Evolutionary conservation across 148 eudicot species (phyloP), one percentile per base, ranked within the genome.

Genomic region (Fagopyrum esculentum): DNA sequence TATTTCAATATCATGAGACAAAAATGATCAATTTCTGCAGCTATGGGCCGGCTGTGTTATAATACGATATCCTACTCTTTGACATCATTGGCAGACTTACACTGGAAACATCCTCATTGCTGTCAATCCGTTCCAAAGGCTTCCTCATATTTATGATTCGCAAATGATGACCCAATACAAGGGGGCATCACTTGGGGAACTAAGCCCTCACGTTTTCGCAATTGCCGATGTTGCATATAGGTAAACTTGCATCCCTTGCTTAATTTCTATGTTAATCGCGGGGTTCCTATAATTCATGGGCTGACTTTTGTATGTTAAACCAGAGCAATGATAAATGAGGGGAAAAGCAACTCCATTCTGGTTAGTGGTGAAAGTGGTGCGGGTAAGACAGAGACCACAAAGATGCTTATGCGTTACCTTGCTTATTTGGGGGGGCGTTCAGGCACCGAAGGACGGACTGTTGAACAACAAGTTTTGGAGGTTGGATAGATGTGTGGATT

Each of bases 301-400:
- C 47, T 43, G 46, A 17, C 49, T 2, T 68, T 35, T 5, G 5
- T 45, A 16, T 70, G 52, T 30, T 70, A 7, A 70, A 70, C 69
- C 80, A 93, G 98, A 90, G 94, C 85, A 69, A 93, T 93, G 98
- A 74, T 88, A 55, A 89, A 89, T 81, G 95, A 91, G 77, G 91
- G 89, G 1, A 89, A 84, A 84, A 89, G 97, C 81, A 93, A 91
- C 80, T 82, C 98, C 55, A 93, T 93, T 68, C 77, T 93, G 72
- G 98, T 93, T 64, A 93, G 98, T 80, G 98, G 98, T 69, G 98
- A 93, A 87, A 93, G 98, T 83, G 98, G 98, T 60, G 97, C 98
- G 1, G 98, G 98, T 44, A 92, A 92, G 85, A 92, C 98, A 8
- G 98, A 92, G 83, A 92, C 98, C 46, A 92, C 98, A 30, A 93